Conservation (phyloP, 177 flowering plant genomes). For the Vitis hybrid region DNA sequence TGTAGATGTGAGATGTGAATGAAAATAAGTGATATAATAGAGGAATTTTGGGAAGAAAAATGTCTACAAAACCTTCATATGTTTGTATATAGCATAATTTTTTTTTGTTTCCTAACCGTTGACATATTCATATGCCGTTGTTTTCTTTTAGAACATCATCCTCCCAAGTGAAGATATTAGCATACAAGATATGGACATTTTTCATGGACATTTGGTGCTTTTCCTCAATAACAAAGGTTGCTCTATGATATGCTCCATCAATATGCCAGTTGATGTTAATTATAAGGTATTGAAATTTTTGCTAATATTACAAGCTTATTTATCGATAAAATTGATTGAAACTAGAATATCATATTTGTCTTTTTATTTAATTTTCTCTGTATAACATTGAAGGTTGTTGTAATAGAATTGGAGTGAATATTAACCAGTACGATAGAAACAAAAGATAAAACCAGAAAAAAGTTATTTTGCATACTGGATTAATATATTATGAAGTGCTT, state of each 20-base stretch:
- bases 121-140: neutral
- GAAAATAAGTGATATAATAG: too few species aligned
- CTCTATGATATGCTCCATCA: conserved; percentile 64
- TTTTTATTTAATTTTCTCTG: neutral
- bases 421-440: neutral
- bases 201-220: conserved; percentile 76
- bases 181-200: conserved; percentile 85
- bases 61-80: too few species aligned
- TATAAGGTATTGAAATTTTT: conserved; percentile 40
- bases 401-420: neutral
- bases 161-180: conserved; percentile 54
- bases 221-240: conserved; percentile 52
- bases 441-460: neutral
- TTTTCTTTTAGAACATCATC: conserved; percentile 50
- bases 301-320: neutral
- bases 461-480: too few species aligned
- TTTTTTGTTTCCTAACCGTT: neutral
- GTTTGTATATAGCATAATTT: neutral
- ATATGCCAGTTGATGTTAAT: conserved; percentile 53
- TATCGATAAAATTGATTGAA: neutral
- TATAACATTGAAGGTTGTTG: neutral
- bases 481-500: too few species aligned
- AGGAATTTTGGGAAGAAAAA: too few species aligned
- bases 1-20: neutral
- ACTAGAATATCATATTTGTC: neutral